Conservation (phyloP, 2,329 filamentous ascomycete genomes). For the Rutstroemia sp. region DNA sequence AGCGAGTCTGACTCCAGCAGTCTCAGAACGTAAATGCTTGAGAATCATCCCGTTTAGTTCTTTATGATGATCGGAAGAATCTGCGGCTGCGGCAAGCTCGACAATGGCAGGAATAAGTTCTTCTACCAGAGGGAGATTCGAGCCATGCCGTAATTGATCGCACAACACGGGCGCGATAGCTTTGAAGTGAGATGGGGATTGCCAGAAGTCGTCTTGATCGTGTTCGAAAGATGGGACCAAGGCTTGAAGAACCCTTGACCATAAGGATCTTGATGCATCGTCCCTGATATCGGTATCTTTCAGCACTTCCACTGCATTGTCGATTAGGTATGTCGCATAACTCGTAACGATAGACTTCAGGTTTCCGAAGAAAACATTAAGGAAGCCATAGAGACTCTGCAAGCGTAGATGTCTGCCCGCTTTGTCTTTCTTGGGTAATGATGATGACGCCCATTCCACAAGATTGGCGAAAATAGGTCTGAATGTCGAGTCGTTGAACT, state of each 20-base stretch:
- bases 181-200: conserved; percentile 78
- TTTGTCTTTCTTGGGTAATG: conserved; percentile 54
- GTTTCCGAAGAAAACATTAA: conserved; percentile 70
- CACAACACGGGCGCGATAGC: conserved; percentile 64
- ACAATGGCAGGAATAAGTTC: conserved; percentile 69
- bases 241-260: conserved; percentile 62
- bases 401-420: conserved; percentile 54
- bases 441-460: conserved; percentile 69
- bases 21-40: conserved; percentile 68
- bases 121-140: conserved; percentile 35
- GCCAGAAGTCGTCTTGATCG: conserved; percentile 95
- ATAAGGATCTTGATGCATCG: conserved; percentile 51
- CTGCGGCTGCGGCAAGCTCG: conserved; percentile 71
- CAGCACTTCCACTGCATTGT: conserved; percentile 63
- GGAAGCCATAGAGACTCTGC: conserved; percentile 75
- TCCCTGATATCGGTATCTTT: conserved; percentile 36
- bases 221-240: conserved; percentile 73
- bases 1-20: conserved; percentile 65
- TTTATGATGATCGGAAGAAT: conserved; percentile 86
- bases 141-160: conserved; percentile 52
- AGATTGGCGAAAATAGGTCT: conserved; percentile 81
- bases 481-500: conserved; percentile 92
- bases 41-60: conserved; percentile 75
- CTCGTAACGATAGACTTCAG: conserved; percentile 92
- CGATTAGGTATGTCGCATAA: conserved; percentile 80